phyloP scores from a whole-genome alignment of 345 rosid genomes.

The Moringa oleifera region DNA sequence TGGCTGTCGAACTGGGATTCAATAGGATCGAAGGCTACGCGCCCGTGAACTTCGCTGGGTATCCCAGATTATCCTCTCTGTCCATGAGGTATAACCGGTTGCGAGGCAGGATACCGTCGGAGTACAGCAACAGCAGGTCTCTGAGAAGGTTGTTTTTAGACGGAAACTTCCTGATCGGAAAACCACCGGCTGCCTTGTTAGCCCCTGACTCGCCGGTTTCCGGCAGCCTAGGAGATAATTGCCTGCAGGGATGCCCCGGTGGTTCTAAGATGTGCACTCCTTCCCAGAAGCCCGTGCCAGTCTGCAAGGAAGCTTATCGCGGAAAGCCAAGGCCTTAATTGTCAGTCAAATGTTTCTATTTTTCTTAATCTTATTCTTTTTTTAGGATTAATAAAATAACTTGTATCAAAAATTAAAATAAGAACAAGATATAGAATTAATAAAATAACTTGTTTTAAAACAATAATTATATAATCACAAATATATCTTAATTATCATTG shows the following conservation, averaged over 20 bases:
- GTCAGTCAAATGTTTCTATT: background rate
- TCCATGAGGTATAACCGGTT: conserved; percentile 65
- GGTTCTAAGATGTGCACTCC: conserved; percentile 68
- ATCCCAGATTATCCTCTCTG: conserved; percentile 56
- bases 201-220: conserved; percentile 26
- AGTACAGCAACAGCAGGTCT: conserved; percentile 43
- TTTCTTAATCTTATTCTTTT: background rate
- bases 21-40: conserved; percentile 51
- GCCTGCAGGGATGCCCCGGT: conserved; percentile 72
- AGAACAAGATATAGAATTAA: conserved; percentile 3
- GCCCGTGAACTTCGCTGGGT: conserved; percentile 50
- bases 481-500: too few species aligned
- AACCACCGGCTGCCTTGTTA: conserved; percentile 59
- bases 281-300: conserved; percentile 61
- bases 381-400: background rate
- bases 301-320: conserved; percentile 80
- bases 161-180: conserved; percentile 80
- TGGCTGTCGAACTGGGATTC: conserved; percentile 78
- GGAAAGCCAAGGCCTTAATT: conserved; percentile 51
- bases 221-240: conserved; percentile 90
- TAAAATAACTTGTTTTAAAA: too few species aligned
- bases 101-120: conserved; percentile 67
- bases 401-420: background rate
- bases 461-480: background rate
- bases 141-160: conserved; percentile 65